These are phyloP conservation scores for Tetraselmis chui DNA, from an alignment of 139 green algal species.

Conservation along the genomic window DNA sequence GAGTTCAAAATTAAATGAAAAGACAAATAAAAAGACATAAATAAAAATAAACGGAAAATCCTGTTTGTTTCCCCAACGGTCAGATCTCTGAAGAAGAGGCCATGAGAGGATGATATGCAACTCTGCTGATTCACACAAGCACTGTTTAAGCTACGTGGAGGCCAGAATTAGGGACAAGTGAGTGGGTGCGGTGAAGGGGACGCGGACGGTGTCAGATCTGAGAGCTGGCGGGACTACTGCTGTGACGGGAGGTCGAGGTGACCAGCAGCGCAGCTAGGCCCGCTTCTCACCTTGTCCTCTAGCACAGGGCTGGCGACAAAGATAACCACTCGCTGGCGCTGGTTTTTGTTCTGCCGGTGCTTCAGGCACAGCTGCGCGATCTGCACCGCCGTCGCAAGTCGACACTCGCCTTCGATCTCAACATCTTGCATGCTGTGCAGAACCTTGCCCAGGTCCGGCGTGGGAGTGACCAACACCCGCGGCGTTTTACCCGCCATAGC, in stretches of 20 bases:
- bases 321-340: constrained; percentile 93
- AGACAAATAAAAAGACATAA: no score
- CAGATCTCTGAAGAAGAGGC: no score
- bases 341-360: constrained; percentile 99
- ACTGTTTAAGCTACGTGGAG: no score
- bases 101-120: not conserved
- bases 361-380: constrained; percentile 99
- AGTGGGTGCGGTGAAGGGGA: not conserved
- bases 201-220: not conserved
- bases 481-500: constrained; percentile 93
- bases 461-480: constrained; percentile 91
- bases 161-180: not conserved
- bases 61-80: no score
- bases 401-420: no score
- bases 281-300: constrained; percentile 62
- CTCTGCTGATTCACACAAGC: no score
- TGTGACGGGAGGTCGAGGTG: no score
- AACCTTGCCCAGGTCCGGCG: constrained; percentile 92
- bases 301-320: constrained; percentile 88
- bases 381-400: constrained; percentile 78
- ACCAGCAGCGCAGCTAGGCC: no score
- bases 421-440: constrained; percentile 84
- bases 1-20: no score
- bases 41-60: no score
- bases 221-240: no score